Evolutionary conservation across 192 early-diverging fungal species (phyloP), one percentile per base, ranked within the genome.

Genomic region (Geranomyces variabilis): DNA sequence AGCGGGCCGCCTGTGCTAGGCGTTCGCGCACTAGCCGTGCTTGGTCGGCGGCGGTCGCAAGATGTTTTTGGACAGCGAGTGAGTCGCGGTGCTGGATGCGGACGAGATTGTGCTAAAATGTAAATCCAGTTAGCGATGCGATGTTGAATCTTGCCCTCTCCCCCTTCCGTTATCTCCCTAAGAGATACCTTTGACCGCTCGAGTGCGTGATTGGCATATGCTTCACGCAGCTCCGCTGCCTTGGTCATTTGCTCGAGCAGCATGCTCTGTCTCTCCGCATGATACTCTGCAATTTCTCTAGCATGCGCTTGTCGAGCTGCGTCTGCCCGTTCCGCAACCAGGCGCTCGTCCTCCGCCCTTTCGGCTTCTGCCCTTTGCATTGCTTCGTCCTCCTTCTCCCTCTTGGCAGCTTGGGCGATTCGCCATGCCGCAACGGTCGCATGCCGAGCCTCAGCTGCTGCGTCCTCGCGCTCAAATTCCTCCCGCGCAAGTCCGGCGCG

Each of bases 21-120:
- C 31, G 31, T 17, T 60, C 58, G 15, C 9, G 58, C 31, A 8
- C 29, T 26, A 28, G 58, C 58, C 29, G 58, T 31, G 6, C 58
- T 7, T 19, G 21, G 5, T 60, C 58, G 15, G 24, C 58, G 2
- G 58, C 29, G 15, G 17, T 30, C 21, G 17, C 31, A 17, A 19
- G 28, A 28, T 28, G 8, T 34, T 60, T 60, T 29, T 60, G 29
- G 7, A 34, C 58, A 26, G 17, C 7, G 12, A 60, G 24, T 1
- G 8, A 6, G 31, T 60, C 58, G 15, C 58, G 24, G 29, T 60
- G 58, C 15, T 10, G 58, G 29, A 60, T 60, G 28, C 58, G 22
- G 7, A 8, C 58, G 5, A 33, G 2, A 34, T 60, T 60, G 58
- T 60, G 58, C 58, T 60, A n/a, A n/a, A n/a, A n/a, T n/a, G n/a